Evolutionary conservation across 1,284 basidiomycete genomes (phyloP).

Genomic region (Marasmius tenuissimus): DNA sequence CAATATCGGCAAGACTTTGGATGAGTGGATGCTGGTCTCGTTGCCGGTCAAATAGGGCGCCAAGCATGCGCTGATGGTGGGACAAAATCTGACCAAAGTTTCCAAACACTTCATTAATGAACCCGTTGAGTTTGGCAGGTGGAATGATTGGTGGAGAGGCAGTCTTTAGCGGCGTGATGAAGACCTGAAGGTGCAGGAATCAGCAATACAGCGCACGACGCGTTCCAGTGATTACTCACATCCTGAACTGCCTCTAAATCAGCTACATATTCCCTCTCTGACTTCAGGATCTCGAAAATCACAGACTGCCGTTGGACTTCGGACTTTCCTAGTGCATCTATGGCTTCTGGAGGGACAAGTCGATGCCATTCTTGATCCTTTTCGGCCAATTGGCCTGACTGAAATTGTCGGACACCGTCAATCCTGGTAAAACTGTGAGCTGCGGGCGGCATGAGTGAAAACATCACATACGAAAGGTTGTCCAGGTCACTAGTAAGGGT

Average conservation of each 20-base stretch:
- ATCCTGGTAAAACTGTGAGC: constrained; percentile 53
- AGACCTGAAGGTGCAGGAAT: constrained; percentile 47
- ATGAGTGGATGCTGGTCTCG: constrained; percentile 78
- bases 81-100: constrained; percentile 64
- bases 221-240: constrained; percentile 34
- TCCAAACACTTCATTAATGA: constrained; percentile 74
- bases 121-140: constrained; percentile 48
- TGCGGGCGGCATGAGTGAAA: background rate
- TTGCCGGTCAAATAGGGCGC: constrained; percentile 68
- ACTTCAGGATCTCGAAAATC: constrained; percentile 81
- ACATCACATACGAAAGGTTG: constrained; percentile 44
- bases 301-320: constrained; percentile 81
- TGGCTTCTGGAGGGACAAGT: constrained; percentile 66
- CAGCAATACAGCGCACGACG: constrained; percentile 3
- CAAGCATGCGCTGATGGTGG: constrained; percentile 69
- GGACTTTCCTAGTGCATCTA: constrained; percentile 64
- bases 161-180: constrained; percentile 58
- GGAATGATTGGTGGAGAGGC: constrained; percentile 60
- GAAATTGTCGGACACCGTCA: constrained; percentile 64
- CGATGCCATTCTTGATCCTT: constrained; percentile 76
- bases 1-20: constrained; percentile 74
- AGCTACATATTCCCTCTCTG: constrained; percentile 77
- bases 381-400: constrained; percentile 57
- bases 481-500: constrained; percentile 50
- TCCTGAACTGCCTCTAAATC: constrained; percentile 71